phyloP scores from a whole-genome alignment of 495 filamentous ascomycete species.

The Staphylotrichum tortipilum region DNA sequence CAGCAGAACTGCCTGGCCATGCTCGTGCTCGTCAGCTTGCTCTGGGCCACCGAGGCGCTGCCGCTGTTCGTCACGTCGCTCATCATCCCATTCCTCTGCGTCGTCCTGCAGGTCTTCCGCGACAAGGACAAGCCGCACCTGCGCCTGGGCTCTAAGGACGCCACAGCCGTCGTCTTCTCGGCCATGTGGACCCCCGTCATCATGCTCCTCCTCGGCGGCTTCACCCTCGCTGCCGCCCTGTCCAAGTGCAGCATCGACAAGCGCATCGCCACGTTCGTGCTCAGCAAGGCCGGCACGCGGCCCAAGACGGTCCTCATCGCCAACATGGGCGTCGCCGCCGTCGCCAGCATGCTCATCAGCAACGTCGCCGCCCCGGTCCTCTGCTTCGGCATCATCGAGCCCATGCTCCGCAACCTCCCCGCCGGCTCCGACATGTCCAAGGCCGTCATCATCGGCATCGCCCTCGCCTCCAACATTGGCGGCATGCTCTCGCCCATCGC shows the following conservation, averaged over 20 bases:
- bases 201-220: conserved; percentile 94
- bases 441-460: conserved; percentile 92
- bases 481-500: conserved; percentile 95
- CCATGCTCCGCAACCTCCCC: conserved; percentile 86
- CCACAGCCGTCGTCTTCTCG: conserved; percentile 73
- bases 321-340: conserved; percentile 97
- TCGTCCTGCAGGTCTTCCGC: conserved; percentile 75
- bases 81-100: conserved; percentile 85
- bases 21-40: conserved; percentile 82
- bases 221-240: conserved; percentile 88
- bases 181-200: conserved; percentile 99
- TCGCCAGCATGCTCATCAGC: conserved; percentile 97
- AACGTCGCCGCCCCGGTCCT: conserved; percentile 98
- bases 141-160: conserved; percentile 63
- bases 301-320: conserved; percentile 81
- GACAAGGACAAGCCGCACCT: conserved; percentile 59
- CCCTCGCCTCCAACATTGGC: conserved; percentile 88
- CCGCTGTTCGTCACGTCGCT: conserved; percentile 96
- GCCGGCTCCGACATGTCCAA: conserved; percentile 86
- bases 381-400: conserved; percentile 95
- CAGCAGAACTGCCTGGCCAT: conserved; percentile 95
- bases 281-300: conserved; percentile 89
- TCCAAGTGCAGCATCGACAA: conserved; percentile 98
- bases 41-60: conserved; percentile 98
- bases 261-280: conserved; percentile 90